Evolutionary conservation across 78 protist species (phyloP), one percentile per base, ranked within the genome.

Genomic region (Guillardia theta): DNA sequence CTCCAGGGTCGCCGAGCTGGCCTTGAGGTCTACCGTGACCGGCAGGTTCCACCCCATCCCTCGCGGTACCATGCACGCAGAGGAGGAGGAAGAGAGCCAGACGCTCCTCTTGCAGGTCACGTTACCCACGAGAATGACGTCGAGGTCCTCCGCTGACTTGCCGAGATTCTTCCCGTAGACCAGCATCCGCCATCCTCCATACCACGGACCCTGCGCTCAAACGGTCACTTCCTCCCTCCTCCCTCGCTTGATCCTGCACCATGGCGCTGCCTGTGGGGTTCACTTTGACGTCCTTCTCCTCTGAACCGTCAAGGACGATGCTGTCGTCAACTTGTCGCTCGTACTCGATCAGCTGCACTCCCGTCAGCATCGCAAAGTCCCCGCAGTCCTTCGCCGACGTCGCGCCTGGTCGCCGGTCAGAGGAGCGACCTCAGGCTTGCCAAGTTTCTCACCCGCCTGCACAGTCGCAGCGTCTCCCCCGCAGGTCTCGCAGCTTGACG

Each of bases 61-160:
- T 0, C 90, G 90, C 33, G 90, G 90, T 10, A 78, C 90, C 90
- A 78, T 78, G 90, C 90, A 78, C 53, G 90, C 90, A 4, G 90
- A 78, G 8, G 90, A 78, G 9, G 90, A 44, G 1, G 53, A 46
- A n/a, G 53, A 43, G 24, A 78, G 45, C 90, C 90, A 78, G 53
- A 78, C 90, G 48, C 90, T 78, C 44, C 48, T 6, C 50, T 48
- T 45, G 90, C 90, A 78, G 15, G 90, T 36, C 43, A n/a, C 53
- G 90, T 78, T 48, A 0, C 90, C 90, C 1, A 78, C 90, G 1
- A 37, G 0, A 50, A 78, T 78, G 43, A 44, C 90, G 37, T 36
- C 6, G 37, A 78, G 90, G 50, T 78, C 90, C 50, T 6, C 48
- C 50, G 47, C 48, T 22, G n/a, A 2, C 90, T 78, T 43, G 48